Evolutionary conservation across 371 early-diverging fungal species (phyloP), one percentile per base, ranked within the genome.

Genomic region (Rhizopus sp.): DNA sequence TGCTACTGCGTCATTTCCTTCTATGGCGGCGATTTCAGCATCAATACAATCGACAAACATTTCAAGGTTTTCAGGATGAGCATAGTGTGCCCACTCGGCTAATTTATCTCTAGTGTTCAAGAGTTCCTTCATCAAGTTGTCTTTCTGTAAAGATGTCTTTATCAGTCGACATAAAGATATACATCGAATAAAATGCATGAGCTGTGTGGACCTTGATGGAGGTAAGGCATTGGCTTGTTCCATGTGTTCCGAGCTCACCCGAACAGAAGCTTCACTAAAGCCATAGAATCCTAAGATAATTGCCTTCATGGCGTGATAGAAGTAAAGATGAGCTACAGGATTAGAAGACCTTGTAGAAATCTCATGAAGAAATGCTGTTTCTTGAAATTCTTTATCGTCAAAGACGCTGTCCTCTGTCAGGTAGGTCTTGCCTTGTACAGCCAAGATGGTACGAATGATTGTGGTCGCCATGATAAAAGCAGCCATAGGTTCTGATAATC

Each of bases 361-460:
- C 29, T 68, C 53, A 5, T 57, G 47, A 0, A 75, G 44, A 54
- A 73, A 79, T 1, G 33, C 33, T 3, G 34, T 42, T 51, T 76
- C 76, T 23, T 68, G 35, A 42, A 72, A 79, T 6, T 60, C 63
- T 7, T 71, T 60, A 38, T 73, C 74, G 34, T 75, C 74, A 53
- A 79, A 76, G 3, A 79, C 59, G 0, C 44, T 50, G 0, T 72
- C 64, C 40, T 62, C 56, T 2, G 66, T 63, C 23, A 69, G 30
- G 30, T 59, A 44, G 0, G 76, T 78, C 35, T 76, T 73, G 12
- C 79, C 79, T 46, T 79, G 79, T 0, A 76, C 40, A 7, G 79
- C 74, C 12, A 70, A 57, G 8, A 76, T 69, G 31, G 51, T 61
- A 5, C 76, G 74, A 16, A 76, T 70, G 7, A 72, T 57, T 0